Evolutionary conservation across 176 grass and related monocot species (phyloP), one percentile per base, ranked within the genome.

Genomic region (Musa troglodytarum): DNA sequence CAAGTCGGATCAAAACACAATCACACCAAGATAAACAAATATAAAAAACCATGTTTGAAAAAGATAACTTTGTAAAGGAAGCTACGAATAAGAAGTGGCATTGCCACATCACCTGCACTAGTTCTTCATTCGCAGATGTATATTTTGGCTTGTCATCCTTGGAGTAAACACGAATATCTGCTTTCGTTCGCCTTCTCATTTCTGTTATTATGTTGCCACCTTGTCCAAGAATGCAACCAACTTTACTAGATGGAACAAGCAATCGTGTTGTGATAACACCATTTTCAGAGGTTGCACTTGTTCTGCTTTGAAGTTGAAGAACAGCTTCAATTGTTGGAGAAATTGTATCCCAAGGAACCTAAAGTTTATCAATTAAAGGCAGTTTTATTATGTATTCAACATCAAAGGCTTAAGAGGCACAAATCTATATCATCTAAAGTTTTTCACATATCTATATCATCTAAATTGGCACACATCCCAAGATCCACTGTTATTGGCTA

Each of bases 201-300:
- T 99, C 95, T 76, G 86, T 94, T 73, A 99, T 99, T 73, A 99
- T 76, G 19, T 88, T 89, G 25, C 95, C 95, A 74, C 90, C 81
- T 88, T 99, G 86, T 82, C 90, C 95, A 78, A 99, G 65, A 78
- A 94, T 94, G 77, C 95, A 99, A 71, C 95, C 90, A 65, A 99
- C 95, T 84, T 88, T 91, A 82, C 78, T 90, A 65, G 95, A 87
- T n/a, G 90, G 95, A 85, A 99, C 84, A 86, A 94, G 86, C 72
- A 99, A 84, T 79, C 91, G 85, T 68, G 95, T 99, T 69, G 82
- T 81, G 62, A 87, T 80, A 14, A 86, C 69, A 64, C 7, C 78
- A 54, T 99, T 85, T 77, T 99, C 95, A 74, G 88, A 86, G 22
- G 76, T 77, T 53, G 82, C 63, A 62, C 90, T 94, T 77, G 88